Conservation (phyloP, 805 yeast genomes). For the Candida oleophila region DNA sequence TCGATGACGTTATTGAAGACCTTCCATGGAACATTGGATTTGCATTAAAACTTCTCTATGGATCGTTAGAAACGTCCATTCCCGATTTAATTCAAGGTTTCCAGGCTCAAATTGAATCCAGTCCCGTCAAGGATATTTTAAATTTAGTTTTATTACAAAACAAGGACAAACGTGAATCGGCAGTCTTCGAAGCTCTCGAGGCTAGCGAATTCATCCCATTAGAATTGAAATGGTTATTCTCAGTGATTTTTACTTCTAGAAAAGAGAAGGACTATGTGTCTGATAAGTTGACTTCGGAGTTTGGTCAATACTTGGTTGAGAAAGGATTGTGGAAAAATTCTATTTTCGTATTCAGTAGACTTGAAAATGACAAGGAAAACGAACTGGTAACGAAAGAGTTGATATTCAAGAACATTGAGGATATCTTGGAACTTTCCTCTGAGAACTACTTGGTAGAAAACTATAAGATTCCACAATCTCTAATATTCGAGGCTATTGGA, state of each 20-base stretch:
- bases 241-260: background rate
- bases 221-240: background rate
- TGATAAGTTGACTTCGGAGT: slow-evolving; percentile 28
- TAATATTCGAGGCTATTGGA: slow-evolving; percentile 62
- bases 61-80: slow-evolving; percentile 27
- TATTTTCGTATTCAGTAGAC: slow-evolving; percentile 59
- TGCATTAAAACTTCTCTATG: slow-evolving; percentile 62
- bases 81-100: slow-evolving; percentile 6
- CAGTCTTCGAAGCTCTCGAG: slow-evolving; percentile 10
- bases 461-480: slow-evolving; percentile 47
- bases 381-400: slow-evolving; percentile 37
- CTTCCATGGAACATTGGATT: slow-evolving; percentile 69
- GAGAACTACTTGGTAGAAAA: slow-evolving; percentile 35
- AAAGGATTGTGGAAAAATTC: slow-evolving; percentile 58
- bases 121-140: slow-evolving; percentile 1
- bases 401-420: slow-evolving; percentile 32
- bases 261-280: background rate
- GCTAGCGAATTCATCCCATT: background rate
- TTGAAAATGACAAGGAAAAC: slow-evolving; percentile 47
- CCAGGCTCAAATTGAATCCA: background rate
- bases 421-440: slow-evolving; percentile 18
- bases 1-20: slow-evolving; percentile 37
- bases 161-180: slow-evolving; percentile 53
- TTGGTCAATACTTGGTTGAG: slow-evolving; percentile 51
- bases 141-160: slow-evolving; percentile 24